Evolutionary conservation across 2,329 filamentous ascomycete species (phyloP), one percentile per base, ranked within the genome.

Genomic region (Colletotrichum spinosum): DNA sequence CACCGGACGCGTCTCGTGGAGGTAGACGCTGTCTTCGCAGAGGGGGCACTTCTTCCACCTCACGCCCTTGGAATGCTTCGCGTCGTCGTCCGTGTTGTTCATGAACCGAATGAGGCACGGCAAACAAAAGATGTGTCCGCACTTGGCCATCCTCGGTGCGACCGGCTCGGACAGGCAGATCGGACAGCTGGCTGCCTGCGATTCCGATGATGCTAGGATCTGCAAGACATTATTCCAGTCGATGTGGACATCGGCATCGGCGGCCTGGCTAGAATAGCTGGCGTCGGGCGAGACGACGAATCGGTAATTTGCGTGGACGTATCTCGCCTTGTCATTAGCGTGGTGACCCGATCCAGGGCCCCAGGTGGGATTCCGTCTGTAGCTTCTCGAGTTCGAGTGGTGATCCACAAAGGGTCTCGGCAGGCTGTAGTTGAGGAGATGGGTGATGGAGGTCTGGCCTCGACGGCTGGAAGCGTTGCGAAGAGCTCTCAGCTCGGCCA

Each of bases 11-110:
- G 92, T 93, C 69, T 99, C 96, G 8, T 92, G 91, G n/a, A 94
- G 85, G 75, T 96, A 97, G n/a, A 99, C 88, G 52, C 87, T 90
- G 76, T 99, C 96, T 81, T 93, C 96, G 76, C 96, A 99, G 39
- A 99, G 94, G 0, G 96, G 95, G 71, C 96, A 99, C 76, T 97
- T 97, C 81, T 97, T 97, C 87, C 93, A 97, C 59, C 91, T 86
- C 37, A 91, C 83, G 71, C 87, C 90, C 79, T 90, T 94, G 68
- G 90, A 89, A 9, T 86, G 81, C 63, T 84, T 85, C 8, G 80
- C 79, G 39, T 92, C 90, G n/a, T 92, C 90, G 61, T 92, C 90
- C 11, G 87, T 88, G 8, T 94, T 92, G 72, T 97, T 92, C 93
- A 99, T 97, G 76, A 97, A 99, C 54, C 96, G 91, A 68, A 98